Evolutionary conservation across 208 protist genomes (phyloP), one percentile per base, ranked within the genome.

Genomic region (Acanthamoeba triangularis): DNA sequence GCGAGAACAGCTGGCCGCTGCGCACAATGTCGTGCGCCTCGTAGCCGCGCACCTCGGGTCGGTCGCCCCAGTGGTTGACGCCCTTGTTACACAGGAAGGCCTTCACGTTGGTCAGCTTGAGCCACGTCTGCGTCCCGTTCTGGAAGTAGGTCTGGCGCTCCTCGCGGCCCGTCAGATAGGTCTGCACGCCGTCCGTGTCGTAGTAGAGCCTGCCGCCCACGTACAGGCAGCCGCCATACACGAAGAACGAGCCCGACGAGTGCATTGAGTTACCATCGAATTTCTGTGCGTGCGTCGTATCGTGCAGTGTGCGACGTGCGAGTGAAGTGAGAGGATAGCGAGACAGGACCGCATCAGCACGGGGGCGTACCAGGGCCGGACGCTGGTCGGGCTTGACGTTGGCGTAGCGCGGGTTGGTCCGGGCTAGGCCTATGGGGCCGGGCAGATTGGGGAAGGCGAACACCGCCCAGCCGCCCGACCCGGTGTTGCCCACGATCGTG

Each of bases 401-500:
- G 10, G 52, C 52, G 16, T 56, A 56, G 10, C 52, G 52, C 52
- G 52, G 52, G 11, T 56, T 56, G 52, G 52, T 56, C 52, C 52
- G 2, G 52, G 52, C 52, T 0, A 56, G 52, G 28, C 96, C 96
- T 54, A 96, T 82, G 33, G 97, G 96, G 14, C 4, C 23, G 3
- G 30, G 23, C 5, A 97, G 94, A 56, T 59, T 85, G 25, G 96
- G 96, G 18, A 97, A 95, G 25, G 95, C 56, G 37, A 97, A 97
- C 47, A 96, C 96, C 20, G 96, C 33, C 96, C 96, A 98, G 25
- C 97, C 97, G 65, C 97, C 97, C 47, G 37, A 72, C 6, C 96
- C 97, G 33, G 95, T 67, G 65, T 98, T 98, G 65, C 97, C 97
- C 52, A 96, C 95, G 65, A 98, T 94, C 41, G 13, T 78, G 52